These are phyloP conservation scores for Phlebiopsis flavidoalba DNA, from an alignment of 768 basidiomycete species.

Conservation along the genomic window DNA sequence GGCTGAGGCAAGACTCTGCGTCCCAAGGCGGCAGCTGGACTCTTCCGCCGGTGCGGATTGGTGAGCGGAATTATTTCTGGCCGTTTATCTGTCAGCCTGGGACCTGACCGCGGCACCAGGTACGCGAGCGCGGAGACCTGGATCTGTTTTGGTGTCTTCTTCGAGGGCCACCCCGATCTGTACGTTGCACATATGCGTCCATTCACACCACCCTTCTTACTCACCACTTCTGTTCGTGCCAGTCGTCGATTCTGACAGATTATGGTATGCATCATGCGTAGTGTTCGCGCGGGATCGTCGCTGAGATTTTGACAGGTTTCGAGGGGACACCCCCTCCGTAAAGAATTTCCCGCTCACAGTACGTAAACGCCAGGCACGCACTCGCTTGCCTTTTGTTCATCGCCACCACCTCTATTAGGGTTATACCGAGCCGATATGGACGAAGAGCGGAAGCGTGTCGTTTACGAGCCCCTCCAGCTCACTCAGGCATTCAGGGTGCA, in stretches of 20 bases:
- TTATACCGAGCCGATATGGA: constrained; percentile 98
- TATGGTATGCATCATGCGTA: constrained; percentile 56
- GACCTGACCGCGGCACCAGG: constrained; percentile 35
- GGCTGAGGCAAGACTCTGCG: constrained; percentile 90
- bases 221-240: constrained; percentile 1
- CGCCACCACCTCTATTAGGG: constrained; percentile 46
- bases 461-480: constrained; percentile 95
- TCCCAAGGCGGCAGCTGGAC: constrained; percentile 67
- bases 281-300: not conserved
- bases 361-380: constrained; percentile 22
- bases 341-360: constrained; percentile 98
- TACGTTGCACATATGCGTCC: constrained; percentile 35
- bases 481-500: constrained; percentile 97
- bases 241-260: constrained; percentile 97
- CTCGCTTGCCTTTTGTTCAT: not conserved
- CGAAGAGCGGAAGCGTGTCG: constrained; percentile 94
- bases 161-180: constrained; percentile 95
- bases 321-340: constrained; percentile 96
- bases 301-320: constrained; percentile 51
- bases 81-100: constrained; percentile 2
- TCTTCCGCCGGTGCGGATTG: constrained; percentile 95
- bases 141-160: constrained; percentile 97
- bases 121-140: constrained; percentile 98
- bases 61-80: constrained; percentile 37
- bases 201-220: constrained; percentile 12